These are phyloP conservation scores for Pseudogymnoascus sp. DNA, from an alignment of 2,329 filamentous ascomycete species.

Conservation along the genomic window DNA sequence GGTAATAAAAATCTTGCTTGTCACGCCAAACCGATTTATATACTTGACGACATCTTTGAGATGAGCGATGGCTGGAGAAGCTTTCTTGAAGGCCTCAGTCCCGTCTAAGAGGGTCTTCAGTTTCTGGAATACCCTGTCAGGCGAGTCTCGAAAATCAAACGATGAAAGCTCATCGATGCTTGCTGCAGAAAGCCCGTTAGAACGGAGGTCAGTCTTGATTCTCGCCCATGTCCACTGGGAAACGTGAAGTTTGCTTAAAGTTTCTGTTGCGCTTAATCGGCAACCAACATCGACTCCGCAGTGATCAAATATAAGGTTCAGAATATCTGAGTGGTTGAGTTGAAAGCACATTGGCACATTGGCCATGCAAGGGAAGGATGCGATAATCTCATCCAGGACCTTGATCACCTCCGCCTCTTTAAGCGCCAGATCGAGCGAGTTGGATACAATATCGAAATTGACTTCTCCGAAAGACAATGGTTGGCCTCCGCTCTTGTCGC, in stretches of 20 bases:
- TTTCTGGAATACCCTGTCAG: slow-evolving; percentile 43
- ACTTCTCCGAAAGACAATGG: slow-evolving; percentile 80
- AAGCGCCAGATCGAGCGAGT: slow-evolving; percentile 71
- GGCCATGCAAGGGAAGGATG: slow-evolving; percentile 67
- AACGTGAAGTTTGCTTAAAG: slow-evolving; percentile 80
- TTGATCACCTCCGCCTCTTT: slow-evolving; percentile 94
- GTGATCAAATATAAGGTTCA: slow-evolving; percentile 83
- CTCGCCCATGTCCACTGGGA: slow-evolving; percentile 74
- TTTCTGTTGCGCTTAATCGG: slow-evolving; percentile 67
- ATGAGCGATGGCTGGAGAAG: slow-evolving; percentile 69
- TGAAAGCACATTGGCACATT: slow-evolving; percentile 76
- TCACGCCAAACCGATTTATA: slow-evolving; percentile 64
- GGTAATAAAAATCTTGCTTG: slow-evolving; percentile 72
- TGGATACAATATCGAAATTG: slow-evolving; percentile 93
- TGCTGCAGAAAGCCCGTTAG: slow-evolving; percentile 79
- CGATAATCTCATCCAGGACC: slow-evolving; percentile 83
- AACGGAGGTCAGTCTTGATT: slow-evolving; percentile 60
- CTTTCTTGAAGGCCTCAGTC: slow-evolving; percentile 62
- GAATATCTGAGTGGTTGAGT: slow-evolving; percentile 77
- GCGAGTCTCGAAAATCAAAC: slow-evolving; percentile 78
- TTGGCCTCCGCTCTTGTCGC: slow-evolving; percentile 73
- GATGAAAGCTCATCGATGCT: slow-evolving; percentile 82
- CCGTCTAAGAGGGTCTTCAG: slow-evolving; percentile 54
- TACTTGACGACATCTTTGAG: slow-evolving; percentile 72
- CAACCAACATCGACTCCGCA: slow-evolving; percentile 68